Evolutionary conservation across 169 alveolate species (phyloP).

Genomic region (Perkinsus marinus): DNA sequence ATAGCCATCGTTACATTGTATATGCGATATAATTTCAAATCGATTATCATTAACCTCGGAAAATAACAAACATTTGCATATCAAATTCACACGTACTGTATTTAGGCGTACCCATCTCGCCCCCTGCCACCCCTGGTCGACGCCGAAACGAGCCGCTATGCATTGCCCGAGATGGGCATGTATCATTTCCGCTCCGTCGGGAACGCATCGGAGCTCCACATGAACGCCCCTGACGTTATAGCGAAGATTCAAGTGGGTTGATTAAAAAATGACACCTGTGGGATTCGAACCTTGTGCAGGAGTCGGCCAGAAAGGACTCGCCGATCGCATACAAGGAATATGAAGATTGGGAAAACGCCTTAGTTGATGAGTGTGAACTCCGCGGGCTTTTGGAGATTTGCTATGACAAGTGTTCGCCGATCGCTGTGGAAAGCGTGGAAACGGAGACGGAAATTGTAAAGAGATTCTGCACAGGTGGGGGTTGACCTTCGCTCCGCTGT

Average conservation of each 20-base stretch:
- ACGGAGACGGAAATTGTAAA: constrained; percentile 41
- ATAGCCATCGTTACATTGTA: too few relatives aligned
- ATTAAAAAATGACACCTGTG: not conserved
- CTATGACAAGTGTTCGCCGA: constrained; percentile 32
- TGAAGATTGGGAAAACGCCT: constrained; percentile 30
- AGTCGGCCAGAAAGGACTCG: not conserved
- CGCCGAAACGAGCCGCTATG: constrained; percentile 11
- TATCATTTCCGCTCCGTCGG: constrained; percentile 45
- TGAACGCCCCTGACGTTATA: constrained; percentile 48
- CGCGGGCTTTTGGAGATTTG: constrained; percentile 47
- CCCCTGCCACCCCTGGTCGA: constrained; percentile 31
- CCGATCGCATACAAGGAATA: constrained; percentile 19
- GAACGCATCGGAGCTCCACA: constrained; percentile 30
- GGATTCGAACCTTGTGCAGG: not conserved
- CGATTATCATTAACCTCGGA: too few relatives aligned
- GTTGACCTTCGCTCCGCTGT: too few relatives aligned
- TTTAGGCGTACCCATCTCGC: constrained; percentile 31
- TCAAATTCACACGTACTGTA: not conserved
- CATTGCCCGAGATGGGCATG: constrained; percentile 35
- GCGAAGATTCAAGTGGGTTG: constrained; percentile 36
- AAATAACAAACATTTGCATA: too few relatives aligned
- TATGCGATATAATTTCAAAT: too few relatives aligned
- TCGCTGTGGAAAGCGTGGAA: constrained; percentile 30
- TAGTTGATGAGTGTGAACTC: constrained; percentile 35
- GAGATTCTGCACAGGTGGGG: not conserved